Conservation (phyloP, 768 basidiomycete species). For the Agaricus blazei region DNA sequence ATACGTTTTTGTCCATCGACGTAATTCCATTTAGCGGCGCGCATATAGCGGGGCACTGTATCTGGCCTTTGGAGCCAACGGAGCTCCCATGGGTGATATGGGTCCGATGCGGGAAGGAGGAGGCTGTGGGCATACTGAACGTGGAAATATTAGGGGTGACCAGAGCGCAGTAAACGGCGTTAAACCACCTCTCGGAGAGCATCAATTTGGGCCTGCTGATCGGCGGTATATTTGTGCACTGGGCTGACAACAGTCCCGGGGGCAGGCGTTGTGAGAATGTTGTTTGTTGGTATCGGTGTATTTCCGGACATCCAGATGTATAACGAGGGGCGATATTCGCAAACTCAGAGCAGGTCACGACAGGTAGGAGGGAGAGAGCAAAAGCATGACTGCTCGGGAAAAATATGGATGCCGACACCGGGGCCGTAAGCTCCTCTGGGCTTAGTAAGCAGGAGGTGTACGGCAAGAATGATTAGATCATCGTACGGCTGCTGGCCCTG, state of each 20-base stretch:
- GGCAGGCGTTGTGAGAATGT: slow-evolving; percentile 52
- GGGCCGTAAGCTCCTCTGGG: no score
- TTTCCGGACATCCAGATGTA: neutral
- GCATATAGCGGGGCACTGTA: slow-evolving; percentile 72
- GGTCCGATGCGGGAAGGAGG: slow-evolving; percentile 58
- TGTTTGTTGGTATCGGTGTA: slow-evolving; percentile 9
- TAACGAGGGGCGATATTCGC: neutral
- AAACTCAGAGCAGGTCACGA: neutral
- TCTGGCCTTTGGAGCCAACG: slow-evolving; percentile 70
- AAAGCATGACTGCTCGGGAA: neutral
- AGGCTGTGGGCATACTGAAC: slow-evolving; percentile 66
- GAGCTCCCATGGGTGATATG: slow-evolving; percentile 73
- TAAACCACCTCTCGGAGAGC: slow-evolving; percentile 51
- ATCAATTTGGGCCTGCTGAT: slow-evolving; percentile 55
- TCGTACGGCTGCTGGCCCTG: no score
- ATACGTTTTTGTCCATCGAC: slow-evolving; percentile 75
- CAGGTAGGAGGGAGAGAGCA: neutral
- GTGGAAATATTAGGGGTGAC: neutral
- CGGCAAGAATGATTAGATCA: no score
- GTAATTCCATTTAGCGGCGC: slow-evolving; percentile 81
- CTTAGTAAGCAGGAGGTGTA: no score
- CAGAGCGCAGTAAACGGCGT: neutral
- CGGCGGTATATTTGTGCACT: slow-evolving; percentile 53
- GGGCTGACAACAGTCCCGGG: slow-evolving; percentile 49
- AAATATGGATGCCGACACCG: no score